phyloP scores from a whole-genome alignment of 352 stramenopile genomes.

The Pythium brachiatum region DNA sequence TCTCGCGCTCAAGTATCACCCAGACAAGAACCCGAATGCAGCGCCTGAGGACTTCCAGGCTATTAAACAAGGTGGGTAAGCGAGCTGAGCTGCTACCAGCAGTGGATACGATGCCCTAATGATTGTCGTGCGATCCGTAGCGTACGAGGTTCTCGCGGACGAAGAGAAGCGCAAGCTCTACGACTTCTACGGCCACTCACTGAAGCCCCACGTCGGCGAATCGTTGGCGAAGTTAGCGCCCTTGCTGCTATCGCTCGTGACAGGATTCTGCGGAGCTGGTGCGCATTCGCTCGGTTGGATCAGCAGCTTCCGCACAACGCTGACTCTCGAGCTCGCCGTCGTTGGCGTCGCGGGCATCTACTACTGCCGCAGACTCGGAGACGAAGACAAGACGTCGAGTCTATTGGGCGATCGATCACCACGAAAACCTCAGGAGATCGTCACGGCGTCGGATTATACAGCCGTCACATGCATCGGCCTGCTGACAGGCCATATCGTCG shows the following conservation, averaged over 20 bases:
- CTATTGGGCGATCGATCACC: conserved; percentile 20
- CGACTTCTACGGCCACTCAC: conserved; percentile 62
- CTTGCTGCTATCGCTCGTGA: conserved; percentile 56
- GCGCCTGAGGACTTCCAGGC: conserved; percentile 88
- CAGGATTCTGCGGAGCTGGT: conserved; percentile 51
- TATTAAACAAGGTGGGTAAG: conserved; percentile 48
- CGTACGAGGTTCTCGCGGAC: conserved; percentile 76
- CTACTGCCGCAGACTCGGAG: conserved; percentile 38
- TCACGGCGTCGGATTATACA: conserved; percentile 69
- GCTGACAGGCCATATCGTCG: conserved; percentile 51
- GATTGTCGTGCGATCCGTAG: conserved; percentile 16
- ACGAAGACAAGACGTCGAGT: conserved; percentile 4
- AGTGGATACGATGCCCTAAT: not conserved
- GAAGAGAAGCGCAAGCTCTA: conserved; percentile 73
- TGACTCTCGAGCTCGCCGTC: conserved; percentile 41
- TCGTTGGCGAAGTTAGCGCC: conserved; percentile 64
- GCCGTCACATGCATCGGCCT: conserved; percentile 62
- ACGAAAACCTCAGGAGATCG: conserved; percentile 40
- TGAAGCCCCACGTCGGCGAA: conserved; percentile 61
- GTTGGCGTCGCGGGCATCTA: conserved; percentile 59
- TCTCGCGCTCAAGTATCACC: conserved; percentile 93
- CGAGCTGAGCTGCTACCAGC: not conserved
- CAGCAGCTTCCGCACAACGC: conserved; percentile 20
- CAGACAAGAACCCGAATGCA: conserved; percentile 94
- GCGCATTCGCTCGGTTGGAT: conserved; percentile 40